Conservation (phyloP, 768 basidiomycete species). For the Russula sp. region DNA sequence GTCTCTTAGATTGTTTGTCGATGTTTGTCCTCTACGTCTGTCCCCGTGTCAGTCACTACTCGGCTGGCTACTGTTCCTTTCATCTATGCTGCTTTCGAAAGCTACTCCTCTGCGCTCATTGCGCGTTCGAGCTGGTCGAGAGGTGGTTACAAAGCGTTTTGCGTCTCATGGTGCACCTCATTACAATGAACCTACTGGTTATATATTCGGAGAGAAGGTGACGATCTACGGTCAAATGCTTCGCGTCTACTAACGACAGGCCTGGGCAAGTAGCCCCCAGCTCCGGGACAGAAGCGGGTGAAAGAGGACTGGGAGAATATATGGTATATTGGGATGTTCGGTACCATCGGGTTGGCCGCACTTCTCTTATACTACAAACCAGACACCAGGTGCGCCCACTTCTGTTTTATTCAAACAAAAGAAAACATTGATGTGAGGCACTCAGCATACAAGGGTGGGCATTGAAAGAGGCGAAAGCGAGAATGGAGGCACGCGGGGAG, state of each 20-base stretch:
- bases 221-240: slow-evolving; percentile 18
- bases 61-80: neutral
- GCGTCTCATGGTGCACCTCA: slow-evolving; percentile 69
- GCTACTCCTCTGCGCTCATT: slow-evolving; percentile 22
- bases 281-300: slow-evolving; percentile 77
- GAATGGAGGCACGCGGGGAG: slow-evolving; percentile 93
- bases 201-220: slow-evolving; percentile 88
- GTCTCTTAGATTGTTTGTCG: slow-evolving; percentile 5
- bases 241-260: neutral
- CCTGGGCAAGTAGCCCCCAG: slow-evolving; percentile 48
- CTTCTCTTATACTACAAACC: slow-evolving; percentile 88
- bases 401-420: neutral
- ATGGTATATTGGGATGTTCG: slow-evolving; percentile 91
- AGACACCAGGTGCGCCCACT: slow-evolving; percentile 69
- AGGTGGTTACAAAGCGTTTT: slow-evolving; percentile 41
- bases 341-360: slow-evolving; percentile 67
- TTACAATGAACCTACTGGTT: slow-evolving; percentile 86
- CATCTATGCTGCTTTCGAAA: slow-evolving; percentile 12
- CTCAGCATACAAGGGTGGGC: slow-evolving; percentile 90
- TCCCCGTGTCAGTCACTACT: neutral
- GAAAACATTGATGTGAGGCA: neutral
- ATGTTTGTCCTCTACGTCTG: neutral
- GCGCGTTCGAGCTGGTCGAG: slow-evolving; percentile 12
- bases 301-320: slow-evolving; percentile 89
- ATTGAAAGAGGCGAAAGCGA: slow-evolving; percentile 76